Evolutionary conservation across 768 basidiomycete species (phyloP).

Genomic region (Tephrocybe sp.): DNA sequence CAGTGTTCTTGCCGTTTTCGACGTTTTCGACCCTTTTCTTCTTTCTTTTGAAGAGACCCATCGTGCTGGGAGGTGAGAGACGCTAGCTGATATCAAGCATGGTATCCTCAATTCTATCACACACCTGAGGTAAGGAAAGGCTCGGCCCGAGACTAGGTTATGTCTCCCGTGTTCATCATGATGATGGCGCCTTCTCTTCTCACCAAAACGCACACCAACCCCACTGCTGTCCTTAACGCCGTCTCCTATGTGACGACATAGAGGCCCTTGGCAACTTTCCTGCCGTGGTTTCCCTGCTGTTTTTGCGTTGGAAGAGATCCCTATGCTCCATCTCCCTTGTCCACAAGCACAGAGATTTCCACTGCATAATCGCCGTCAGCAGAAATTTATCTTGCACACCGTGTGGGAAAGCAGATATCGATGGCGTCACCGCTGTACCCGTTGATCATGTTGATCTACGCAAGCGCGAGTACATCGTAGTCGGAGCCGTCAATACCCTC

Average conservation of each 20-base stretch:
- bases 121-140: too few relatives aligned
- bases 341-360: constrained; percentile 55
- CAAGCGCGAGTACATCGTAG: constrained; percentile 55
- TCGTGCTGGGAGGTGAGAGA: constrained; percentile 8
- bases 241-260: constrained; percentile 38
- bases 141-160: too few relatives aligned
- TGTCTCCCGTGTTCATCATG: too few relatives aligned
- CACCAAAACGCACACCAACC: constrained; percentile 46
- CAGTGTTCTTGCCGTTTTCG: constrained; percentile 23
- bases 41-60: constrained; percentile 62
- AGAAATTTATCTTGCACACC: constrained; percentile 65
- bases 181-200: too few relatives aligned
- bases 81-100: constrained; percentile 35
- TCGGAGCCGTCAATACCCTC: constrained; percentile 77
- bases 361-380: constrained; percentile 69
- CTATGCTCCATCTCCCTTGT: constrained; percentile 50
- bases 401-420: constrained; percentile 54
- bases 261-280: constrained; percentile 36
- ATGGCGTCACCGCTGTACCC: constrained; percentile 15
- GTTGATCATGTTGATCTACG: constrained; percentile 51
- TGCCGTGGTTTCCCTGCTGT: constrained; percentile 38
- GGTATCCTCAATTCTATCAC: too few relatives aligned
- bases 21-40: constrained; percentile 33
- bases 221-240: constrained; percentile 45
- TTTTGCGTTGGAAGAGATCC: constrained; percentile 56